Evolutionary conservation across 1,284 basidiomycete genomes (phyloP), one percentile per base, ranked within the genome.

Genomic region (Tilletia walkeri): DNA sequence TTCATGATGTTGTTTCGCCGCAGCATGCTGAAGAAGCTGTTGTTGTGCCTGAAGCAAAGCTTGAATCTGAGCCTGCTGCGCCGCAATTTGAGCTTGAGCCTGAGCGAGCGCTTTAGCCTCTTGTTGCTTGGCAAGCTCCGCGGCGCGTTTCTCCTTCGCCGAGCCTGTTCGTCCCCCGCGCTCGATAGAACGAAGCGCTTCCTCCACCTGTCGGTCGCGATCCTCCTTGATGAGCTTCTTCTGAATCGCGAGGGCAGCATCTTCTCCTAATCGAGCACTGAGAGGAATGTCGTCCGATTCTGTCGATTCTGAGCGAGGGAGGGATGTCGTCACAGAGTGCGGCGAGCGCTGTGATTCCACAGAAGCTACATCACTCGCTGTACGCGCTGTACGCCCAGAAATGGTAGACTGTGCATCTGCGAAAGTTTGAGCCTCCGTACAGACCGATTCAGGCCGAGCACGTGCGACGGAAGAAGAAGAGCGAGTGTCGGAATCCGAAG

Each of bases 1-100:
- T 70, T 70, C 68, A 68, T 72, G n/a, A 41, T 49, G 20, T 48
- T 16, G 45, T 41, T 49, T 6, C 65, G 49, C 36, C 70, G 68
- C 48, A 67, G 67, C 20, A 71, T 67, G 49, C 68, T 72, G 56
- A 68, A 67, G 2, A 67, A 53, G 50, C 50, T 53, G 65, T 0
- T 69, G 71, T 14, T 69, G 54, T 18, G 63, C 69, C 12, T 68
- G 70, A 24, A 72, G 69, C 68, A 68, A 48, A 3, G 69, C 71
- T 50, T 74, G 75, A 24, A 53, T 53, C 50, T 53, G 50, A 18
- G 50, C 50, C 50, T 53, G 2, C 16, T 53, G 50, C 12, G 16
- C 50, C 6, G 50, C 50, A 24, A 53, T 53, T 18, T 53, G 50
- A 18, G 50, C 50, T 24, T 53, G 50, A 18, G 50, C 50, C 50